Evolutionary conservation across 441 rosid species (phyloP).

Genomic region (Pelargonium cotyledonis): DNA sequence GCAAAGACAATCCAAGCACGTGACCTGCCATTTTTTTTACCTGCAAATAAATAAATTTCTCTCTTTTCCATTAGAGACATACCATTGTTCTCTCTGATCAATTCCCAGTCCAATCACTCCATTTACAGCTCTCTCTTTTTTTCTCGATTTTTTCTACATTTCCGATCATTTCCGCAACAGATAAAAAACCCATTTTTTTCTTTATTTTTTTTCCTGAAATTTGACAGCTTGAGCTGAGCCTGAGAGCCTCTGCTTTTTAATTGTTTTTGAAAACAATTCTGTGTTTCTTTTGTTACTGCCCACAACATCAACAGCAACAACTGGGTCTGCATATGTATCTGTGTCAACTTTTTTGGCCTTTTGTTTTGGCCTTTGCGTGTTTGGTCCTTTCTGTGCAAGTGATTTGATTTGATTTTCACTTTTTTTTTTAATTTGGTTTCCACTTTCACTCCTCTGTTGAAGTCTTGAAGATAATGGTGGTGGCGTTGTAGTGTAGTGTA

Average conservation of each 20-base stretch:
- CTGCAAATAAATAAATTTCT: not conserved
- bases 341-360: conserved; percentile 6
- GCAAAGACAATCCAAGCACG: conserved; percentile 6
- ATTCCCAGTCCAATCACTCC: not conserved
- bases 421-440: not conserved
- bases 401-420: conserved; percentile 2
- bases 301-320: not conserved
- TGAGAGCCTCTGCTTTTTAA: conserved; percentile 5
- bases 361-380: conserved; percentile 6
- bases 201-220: not conserved
- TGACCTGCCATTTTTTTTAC: not conserved
- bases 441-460: not conserved
- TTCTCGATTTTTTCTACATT: not conserved
- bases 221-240: not conserved
- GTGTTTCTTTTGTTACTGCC: not conserved
- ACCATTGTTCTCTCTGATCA: conserved; percentile 5
- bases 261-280: conserved; percentile 3
- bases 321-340: conserved; percentile 5
- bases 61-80: not conserved
- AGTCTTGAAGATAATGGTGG: not conserved
- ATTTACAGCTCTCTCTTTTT: too few relatives aligned
- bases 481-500: not conserved
- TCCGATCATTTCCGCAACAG: not conserved
- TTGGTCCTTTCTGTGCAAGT: conserved; percentile 3
- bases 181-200: conserved; percentile 2